Conservation (phyloP, 768 basidiomycete genomes). For the Paxillus involutus region DNA sequence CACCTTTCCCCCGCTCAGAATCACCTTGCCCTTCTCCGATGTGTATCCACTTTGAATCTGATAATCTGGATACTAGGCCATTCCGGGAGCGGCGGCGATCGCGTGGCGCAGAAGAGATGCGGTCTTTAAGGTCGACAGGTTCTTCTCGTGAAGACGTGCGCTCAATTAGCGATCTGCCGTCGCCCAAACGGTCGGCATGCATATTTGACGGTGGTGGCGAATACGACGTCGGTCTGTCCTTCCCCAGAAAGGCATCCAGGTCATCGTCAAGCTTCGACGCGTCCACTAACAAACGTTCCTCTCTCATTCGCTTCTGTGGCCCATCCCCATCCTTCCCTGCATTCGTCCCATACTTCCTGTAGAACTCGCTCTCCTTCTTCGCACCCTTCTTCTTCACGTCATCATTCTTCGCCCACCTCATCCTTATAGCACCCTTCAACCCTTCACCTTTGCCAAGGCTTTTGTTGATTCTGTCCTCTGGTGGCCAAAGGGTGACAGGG, state of each 20-base stretch:
- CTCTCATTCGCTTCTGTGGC: conserved; percentile 36
- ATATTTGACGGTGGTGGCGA: conserved; percentile 62
- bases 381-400: conserved; percentile 83
- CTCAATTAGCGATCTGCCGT: conserved; percentile 54
- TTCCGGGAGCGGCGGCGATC: conserved; percentile 33
- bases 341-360: conserved; percentile 64
- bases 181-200: conserved; percentile 62
- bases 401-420: conserved; percentile 73
- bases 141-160: conserved; percentile 51
- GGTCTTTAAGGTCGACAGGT: conserved; percentile 40
- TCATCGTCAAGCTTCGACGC: conserved; percentile 60
- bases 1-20: conserved; percentile 28
- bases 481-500: conserved; percentile 75
- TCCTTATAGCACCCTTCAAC: conserved; percentile 60
- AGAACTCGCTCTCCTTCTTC: conserved; percentile 71
- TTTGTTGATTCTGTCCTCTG: conserved; percentile 72
- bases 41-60: conserved; percentile 18
- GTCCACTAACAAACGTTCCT: conserved; percentile 32
- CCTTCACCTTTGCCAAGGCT: conserved; percentile 71
- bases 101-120: conserved; percentile 47
- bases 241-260: conserved; percentile 65
- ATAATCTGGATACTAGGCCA: conserved; percentile 16
- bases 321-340: conserved; percentile 62
- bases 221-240: conserved; percentile 34
- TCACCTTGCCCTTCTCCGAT: conserved; percentile 25